Conservation (phyloP, 2,329 filamentous ascomycete genomes). For the Trichoderma sp. region DNA sequence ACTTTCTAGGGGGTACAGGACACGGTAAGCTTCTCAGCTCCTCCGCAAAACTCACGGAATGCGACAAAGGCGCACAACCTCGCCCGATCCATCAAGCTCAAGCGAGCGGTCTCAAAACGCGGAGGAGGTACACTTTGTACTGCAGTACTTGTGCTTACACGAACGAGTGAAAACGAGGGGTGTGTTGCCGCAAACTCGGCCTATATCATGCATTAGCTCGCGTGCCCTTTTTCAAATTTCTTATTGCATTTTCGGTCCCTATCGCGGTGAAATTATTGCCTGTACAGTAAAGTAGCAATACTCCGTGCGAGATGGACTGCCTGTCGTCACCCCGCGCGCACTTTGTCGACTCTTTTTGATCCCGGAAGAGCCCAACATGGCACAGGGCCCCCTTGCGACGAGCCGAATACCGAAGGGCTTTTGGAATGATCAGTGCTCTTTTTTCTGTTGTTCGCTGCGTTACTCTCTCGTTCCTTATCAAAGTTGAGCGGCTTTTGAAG, state of each 20-base stretch:
- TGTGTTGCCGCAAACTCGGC: not conserved
- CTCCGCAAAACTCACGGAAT: not conserved
- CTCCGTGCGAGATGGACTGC: not conserved
- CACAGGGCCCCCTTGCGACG: not conserved
- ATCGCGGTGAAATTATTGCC: conserved; percentile 4
- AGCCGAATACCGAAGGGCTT: not conserved
- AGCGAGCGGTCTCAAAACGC: conserved; percentile 6
- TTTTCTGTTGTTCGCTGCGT: not conserved
- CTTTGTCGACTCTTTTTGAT: not conserved
- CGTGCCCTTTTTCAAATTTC: not conserved
- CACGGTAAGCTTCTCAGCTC: not conserved
- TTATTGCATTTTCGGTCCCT: not conserved
- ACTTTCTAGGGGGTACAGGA: not conserved
- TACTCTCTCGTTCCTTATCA: not conserved
- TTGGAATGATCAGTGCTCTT: not conserved
- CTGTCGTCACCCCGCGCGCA: not conserved
- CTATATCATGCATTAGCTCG: conserved; percentile 12
- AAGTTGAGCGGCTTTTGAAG: not conserved
- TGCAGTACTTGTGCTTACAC: not conserved
- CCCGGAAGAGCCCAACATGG: not conserved
- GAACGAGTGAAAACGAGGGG: not conserved
- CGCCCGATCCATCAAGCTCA: not conserved
- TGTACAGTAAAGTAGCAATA: not conserved
- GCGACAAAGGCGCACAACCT: not conserved
- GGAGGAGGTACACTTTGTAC: not conserved